A percentile compares a stretch with the other conserved stretches of the same genome.
These are phyloP conservation scores for Fomitiporia mediterranea DNA, from an alignment of 1,284 basidiomycete genomes.

Conservation along the genomic window DNA sequence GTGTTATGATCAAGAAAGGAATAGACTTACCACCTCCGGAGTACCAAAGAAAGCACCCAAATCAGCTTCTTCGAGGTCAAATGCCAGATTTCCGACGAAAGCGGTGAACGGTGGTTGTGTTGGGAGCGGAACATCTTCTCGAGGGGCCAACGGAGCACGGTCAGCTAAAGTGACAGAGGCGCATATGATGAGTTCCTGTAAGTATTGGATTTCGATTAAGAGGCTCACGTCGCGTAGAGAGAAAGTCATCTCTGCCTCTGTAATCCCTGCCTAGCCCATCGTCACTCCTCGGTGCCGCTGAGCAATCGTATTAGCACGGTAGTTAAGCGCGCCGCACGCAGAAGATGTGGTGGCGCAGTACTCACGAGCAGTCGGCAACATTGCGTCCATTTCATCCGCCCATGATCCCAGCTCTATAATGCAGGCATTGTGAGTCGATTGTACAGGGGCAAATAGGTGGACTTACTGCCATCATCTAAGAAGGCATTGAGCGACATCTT, in stretches of 20 bases:
- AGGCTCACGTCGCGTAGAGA: slow-evolving; percentile 48
- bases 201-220: not conserved
- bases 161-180: slow-evolving; percentile 44
- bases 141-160: slow-evolving; percentile 50
- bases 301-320: slow-evolving; percentile 22
- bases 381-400: slow-evolving; percentile 95
- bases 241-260: slow-evolving; percentile 51
- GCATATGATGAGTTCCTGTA: slow-evolving; percentile 16
- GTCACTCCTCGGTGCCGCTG: slow-evolving; percentile 59
- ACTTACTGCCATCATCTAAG: slow-evolving; percentile 75
- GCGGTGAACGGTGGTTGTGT: slow-evolving; percentile 93
- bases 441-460: slow-evolving; percentile 3
- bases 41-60: slow-evolving; percentile 74
- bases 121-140: slow-evolving; percentile 94
- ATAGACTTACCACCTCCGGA: slow-evolving; percentile 48
- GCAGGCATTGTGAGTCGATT: slow-evolving; percentile 19
- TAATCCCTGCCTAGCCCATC: slow-evolving; percentile 51
- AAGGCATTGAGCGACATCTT: slow-evolving; percentile 91
- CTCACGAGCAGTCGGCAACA: slow-evolving; percentile 89
- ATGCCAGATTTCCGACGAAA: slow-evolving; percentile 93
- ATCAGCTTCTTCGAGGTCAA: slow-evolving; percentile 85
- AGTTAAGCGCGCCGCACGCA: slow-evolving; percentile 19
- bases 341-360: slow-evolving; percentile 20
- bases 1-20: slow-evolving; percentile 7
- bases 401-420: slow-evolving; percentile 77